Base-by-base conservation (phyloP, 2,329 filamentous ascomycete genomes). In the Aspergillus intermedius region DNA sequence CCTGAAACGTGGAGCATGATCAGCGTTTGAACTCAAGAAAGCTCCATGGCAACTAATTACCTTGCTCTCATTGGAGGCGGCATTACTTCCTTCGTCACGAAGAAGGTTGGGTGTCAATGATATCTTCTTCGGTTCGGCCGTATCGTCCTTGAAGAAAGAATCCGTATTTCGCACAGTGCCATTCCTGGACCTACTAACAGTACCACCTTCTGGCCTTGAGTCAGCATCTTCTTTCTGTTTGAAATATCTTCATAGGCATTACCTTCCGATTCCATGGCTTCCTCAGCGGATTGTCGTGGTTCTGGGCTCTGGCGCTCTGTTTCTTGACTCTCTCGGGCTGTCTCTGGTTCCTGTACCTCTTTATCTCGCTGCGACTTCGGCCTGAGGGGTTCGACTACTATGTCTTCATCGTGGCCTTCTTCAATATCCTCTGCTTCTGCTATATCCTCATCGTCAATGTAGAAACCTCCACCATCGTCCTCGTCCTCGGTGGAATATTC, bases 101-200 rank as follows among this genome's bases (percentile, higher is more conserved):
- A 97, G 74, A 46, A 98, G 73, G 58, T 95, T 95, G 1, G 93
- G 93, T 3, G 93, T 98, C 41, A 98, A 79, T 0, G 91, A 95
- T 57, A 98, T 97, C 74, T 97, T 97, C 69, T 94, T 90, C 2
- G 93, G 96, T 69, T 97, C 93, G 34, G 89, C 86, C 28, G 82
- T 89, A 62, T 98, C 91, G 62, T 97, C 93, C 68, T 90, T 95
- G 77, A 96, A 96, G 76, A 97, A 96, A 1, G 91, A 95, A 69
- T 97, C 91, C 4, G 89, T 91, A 64, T 94, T 94, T 54, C 91
- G 82, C 41, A 95, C 80, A 19, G 87, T 91, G 39, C 90, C 90
- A 59, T 95, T 94, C 54, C 86, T 82, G 32, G 88, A 90, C 63
- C 85, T 67, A 63, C 63, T 72, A 58, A 66, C 59, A 19, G 56